These are phyloP conservation scores for Wickerhamomyces bovis DNA, from an alignment of 805 yeast genomes.

Conservation along the genomic window DNA sequence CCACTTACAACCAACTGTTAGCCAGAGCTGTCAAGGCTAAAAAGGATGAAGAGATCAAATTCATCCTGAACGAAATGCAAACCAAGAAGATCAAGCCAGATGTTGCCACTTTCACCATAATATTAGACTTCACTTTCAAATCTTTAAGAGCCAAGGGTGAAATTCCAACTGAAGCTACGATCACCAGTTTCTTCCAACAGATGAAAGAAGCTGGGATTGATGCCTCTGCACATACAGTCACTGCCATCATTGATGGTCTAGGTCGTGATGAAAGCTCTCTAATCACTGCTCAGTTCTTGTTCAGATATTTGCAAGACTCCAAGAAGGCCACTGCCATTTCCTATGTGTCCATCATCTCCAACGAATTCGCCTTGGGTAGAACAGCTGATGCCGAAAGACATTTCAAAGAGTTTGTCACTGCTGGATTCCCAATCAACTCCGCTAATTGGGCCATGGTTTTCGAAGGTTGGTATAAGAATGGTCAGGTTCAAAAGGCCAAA, in stretches of 20 bases:
- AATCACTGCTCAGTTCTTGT: conserved; percentile 46
- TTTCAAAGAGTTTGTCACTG: conserved; percentile 30
- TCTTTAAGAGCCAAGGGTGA: conserved; percentile 36
- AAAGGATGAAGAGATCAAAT: conserved; percentile 40
- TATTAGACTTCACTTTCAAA: conserved; percentile 50
- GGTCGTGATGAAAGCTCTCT: conserved; percentile 40
- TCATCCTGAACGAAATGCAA: conserved; percentile 42
- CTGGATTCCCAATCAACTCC: conserved; percentile 5
- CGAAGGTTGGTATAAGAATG: conserved; percentile 17
- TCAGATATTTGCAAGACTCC: conserved; percentile 32
- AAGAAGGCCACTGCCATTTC: conserved; percentile 32
- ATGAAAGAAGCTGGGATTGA: conserved; percentile 34
- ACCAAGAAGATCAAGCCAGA: conserved; percentile 43
- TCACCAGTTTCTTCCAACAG: conserved; percentile 34
- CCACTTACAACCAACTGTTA: conserved; percentile 49
- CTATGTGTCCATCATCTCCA: conserved; percentile 41
- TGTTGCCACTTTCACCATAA: conserved; percentile 54
- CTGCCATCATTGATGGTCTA: conserved; percentile 50
- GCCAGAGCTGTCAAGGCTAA: conserved; percentile 33
- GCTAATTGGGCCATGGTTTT: conserved; percentile 22
- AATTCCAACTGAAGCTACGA: conserved; percentile 31
- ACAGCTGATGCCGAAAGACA: conserved; percentile 29
- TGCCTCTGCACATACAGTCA: conserved; percentile 40
- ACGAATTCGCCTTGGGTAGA: conserved; percentile 41
- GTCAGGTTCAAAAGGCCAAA: conserved; percentile 7